Conservation (phyloP, 441 rosid genomes). For the Cnidoscolus chayamansa region DNA sequence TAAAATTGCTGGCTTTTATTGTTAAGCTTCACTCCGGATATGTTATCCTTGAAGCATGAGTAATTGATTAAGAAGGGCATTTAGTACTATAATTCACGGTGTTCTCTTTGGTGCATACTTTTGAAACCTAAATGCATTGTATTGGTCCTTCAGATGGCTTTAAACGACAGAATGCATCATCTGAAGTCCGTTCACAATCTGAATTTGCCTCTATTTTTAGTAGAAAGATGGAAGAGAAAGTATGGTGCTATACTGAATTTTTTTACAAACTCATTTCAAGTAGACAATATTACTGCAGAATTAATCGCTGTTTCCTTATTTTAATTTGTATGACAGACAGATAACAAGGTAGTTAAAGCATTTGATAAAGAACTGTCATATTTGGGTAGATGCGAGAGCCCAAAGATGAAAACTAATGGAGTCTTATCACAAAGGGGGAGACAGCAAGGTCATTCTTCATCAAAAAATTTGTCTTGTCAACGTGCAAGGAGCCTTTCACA, state of each 20-base stretch:
- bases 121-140: slow-evolving; percentile 25
- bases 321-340: slow-evolving; percentile 43
- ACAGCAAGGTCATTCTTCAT: slow-evolving; percentile 31
- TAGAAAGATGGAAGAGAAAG: slow-evolving; percentile 48
- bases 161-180: slow-evolving; percentile 32
- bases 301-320: slow-evolving; percentile 20
- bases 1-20: slow-evolving; percentile 1
- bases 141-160: slow-evolving; percentile 45
- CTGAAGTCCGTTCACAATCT: slow-evolving; percentile 38
- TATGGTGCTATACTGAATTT: slow-evolving; percentile 31
- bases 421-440: slow-evolving; percentile 29
- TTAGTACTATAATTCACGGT: neutral
- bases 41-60: slow-evolving; percentile 11
- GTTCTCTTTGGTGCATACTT: neutral
- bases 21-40: slow-evolving; percentile 4
- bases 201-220: slow-evolving; percentile 44
- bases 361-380: slow-evolving; percentile 43
- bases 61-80: neutral
- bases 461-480: slow-evolving; percentile 31
- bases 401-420: slow-evolving; percentile 30
- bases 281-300: slow-evolving; percentile 15
- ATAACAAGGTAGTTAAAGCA: slow-evolving; percentile 31
- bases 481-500: slow-evolving; percentile 25
- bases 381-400: slow-evolving; percentile 32
- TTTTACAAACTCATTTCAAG: slow-evolving; percentile 15